Evolutionary conservation across 345 rosid genomes (phyloP).

Genomic region (Populus deltoides): DNA sequence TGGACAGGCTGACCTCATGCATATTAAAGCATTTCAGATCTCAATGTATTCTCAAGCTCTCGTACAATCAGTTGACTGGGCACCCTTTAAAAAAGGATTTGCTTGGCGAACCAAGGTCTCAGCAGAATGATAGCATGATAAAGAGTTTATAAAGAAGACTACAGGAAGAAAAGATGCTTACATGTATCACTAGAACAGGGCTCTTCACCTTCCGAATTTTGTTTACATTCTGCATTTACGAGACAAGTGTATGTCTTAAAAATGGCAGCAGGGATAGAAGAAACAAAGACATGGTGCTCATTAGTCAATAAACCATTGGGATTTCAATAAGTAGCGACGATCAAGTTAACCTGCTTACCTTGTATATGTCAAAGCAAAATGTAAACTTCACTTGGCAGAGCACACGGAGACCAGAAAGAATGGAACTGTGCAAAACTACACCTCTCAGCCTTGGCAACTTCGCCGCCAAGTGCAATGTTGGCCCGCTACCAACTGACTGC

Average conservation of each 20-base stretch:
- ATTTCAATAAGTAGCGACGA: not conserved
- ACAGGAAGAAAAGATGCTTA: constrained; percentile 31
- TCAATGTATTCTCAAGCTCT: not conserved
- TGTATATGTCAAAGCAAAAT: constrained; percentile 85
- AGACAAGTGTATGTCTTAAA: constrained; percentile 8
- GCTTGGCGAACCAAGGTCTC: not conserved
- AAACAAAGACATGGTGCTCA: constrained; percentile 3
- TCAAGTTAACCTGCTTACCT: constrained; percentile 37
- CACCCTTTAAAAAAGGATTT: not conserved
- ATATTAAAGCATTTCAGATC: not conserved
- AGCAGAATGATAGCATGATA: not conserved
- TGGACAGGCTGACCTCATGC: not conserved
- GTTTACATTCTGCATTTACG: constrained; percentile 64
- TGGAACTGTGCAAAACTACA: constrained; percentile 94
- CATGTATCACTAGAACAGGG: constrained; percentile 95
- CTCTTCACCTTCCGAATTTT: constrained; percentile 85
- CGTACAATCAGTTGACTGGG: not conserved
- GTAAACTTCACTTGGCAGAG: constrained; percentile 88
- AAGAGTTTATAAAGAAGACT: not conserved
- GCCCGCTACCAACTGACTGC: constrained; percentile 98
- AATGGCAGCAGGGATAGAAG: constrained; percentile 2
- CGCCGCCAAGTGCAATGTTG: constrained; percentile 90
- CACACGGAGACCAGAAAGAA: constrained; percentile 98
- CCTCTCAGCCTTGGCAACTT: constrained; percentile 96
- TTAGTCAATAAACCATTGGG: not conserved